Base-by-base conservation (phyloP, 352 stramenopile species). In the Phytopythium sindhum region DNA sequence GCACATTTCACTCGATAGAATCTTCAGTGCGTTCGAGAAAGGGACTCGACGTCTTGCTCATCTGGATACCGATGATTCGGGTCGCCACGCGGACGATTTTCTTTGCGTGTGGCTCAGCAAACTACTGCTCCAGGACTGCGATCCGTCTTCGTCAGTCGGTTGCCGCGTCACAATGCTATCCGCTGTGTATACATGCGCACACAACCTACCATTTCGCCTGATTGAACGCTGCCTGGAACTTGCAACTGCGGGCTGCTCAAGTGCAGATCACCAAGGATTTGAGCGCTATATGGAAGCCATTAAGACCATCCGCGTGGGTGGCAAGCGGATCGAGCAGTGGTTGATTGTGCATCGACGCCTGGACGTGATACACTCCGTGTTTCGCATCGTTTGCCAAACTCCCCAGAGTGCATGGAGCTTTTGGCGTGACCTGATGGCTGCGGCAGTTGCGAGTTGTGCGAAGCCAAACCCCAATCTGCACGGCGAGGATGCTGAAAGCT, bases 241-340 rank as follows among this genome's bases (percentile, higher is more conserved):
- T 23, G 39, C 58, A 15, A 45, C 59, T 41, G 39, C 28, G 35
- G 26, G 47, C 11, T 41, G 1, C 19, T 17, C 35, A 2, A 41
- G 45, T 28, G 24, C 10, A 21, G 29, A 48, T 19, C 29, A 7
- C 0, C 24, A 63, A n/a, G 28, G 51, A 4, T 37, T 17, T 7
- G 55, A 64, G 14, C 4, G 19, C 47, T 23, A 19, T 9, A 17
- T 68, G 1, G 11, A 41, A 33, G n/a, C 11, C 4, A 51, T 73
- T 23, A 62, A 56, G 50, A 35, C 33, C 8, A 55, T 61, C 26
- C 69, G 64, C 26, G 68, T 84, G 2, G 12, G 53, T 44, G 65
- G 66, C 11, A 78, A 69, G 31, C 70, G 66, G 0, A 51, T 82
- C 26, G 19, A 47, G 0, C 55, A 79, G 37, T 84, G 76, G 76